phyloP scores from a whole-genome alignment of 306 rosid genomes.

The Gastrolobium villosum region DNA sequence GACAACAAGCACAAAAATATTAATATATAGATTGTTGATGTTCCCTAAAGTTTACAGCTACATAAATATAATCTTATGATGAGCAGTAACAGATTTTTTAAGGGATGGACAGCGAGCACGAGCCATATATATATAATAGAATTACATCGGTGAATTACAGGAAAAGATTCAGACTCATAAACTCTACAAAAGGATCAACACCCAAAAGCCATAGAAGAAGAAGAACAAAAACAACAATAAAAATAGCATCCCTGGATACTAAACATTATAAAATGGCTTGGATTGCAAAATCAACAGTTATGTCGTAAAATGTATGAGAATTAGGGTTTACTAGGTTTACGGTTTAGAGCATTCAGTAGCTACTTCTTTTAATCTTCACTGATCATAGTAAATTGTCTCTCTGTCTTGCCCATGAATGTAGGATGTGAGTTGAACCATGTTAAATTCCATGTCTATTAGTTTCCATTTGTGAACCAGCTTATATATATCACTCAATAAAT shows the following conservation, averaged over 20 bases:
- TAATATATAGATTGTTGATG: not conserved
- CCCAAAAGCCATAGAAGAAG: not conserved
- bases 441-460: not conserved
- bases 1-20: conserved; percentile 20
- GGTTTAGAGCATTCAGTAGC: conserved; percentile 7
- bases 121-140: conserved; percentile 2
- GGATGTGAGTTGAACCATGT: not conserved
- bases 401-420: not conserved
- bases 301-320: not conserved
- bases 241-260: not conserved
- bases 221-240: not conserved
- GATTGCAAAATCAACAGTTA: conserved; percentile 3
- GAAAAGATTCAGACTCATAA: conserved; percentile 18
- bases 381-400: not conserved
- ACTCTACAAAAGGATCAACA: not conserved
- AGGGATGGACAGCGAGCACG: not conserved
- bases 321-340: not conserved
- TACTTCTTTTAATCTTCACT: not conserved
- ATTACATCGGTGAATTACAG: not conserved
- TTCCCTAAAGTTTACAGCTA: conserved; percentile 18
- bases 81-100: not conserved
- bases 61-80: conserved; percentile 14
- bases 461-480: conserved; percentile 16
- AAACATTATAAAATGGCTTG: not conserved
- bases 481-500: conserved; percentile 33